A percentile compares a stretch with the other conserved stretches of the same genome.
Evolutionary conservation across 1,284 basidiomycete genomes (phyloP).

Genomic region (Pseudozyma pruni): DNA sequence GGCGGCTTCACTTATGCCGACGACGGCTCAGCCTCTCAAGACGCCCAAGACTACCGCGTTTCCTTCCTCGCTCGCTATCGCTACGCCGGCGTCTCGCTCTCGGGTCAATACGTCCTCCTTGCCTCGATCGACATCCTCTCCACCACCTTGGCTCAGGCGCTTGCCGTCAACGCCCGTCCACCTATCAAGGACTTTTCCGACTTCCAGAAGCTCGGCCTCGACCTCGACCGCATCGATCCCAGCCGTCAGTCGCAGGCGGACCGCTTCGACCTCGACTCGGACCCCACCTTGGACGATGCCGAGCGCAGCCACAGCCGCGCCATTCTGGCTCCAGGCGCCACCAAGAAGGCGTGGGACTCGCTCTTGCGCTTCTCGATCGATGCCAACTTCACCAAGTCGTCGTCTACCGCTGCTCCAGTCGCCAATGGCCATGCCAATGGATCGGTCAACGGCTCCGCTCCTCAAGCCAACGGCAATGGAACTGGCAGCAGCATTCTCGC

Average conservation of each 20-base stretch:
- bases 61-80: constrained; percentile 82
- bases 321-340: constrained; percentile 70
- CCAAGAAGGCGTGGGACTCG: constrained; percentile 75
- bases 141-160: constrained; percentile 81
- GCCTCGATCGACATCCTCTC: constrained; percentile 84
- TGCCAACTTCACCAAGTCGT: constrained; percentile 17
- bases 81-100: constrained; percentile 78
- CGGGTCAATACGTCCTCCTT: constrained; percentile 86
- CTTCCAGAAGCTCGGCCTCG: constrained; percentile 44
- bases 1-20: constrained; percentile 53
- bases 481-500: constrained; percentile 33
- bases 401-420: background rate
- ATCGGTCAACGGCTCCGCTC: constrained; percentile 12
- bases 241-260: constrained; percentile 47
- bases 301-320: constrained; percentile 27
- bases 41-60: constrained; percentile 54
- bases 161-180: constrained; percentile 71
- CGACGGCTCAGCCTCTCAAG: constrained; percentile 10
- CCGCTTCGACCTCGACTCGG: constrained; percentile 51
- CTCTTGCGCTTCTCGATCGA: constrained; percentile 70
- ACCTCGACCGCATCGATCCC: constrained; percentile 47
- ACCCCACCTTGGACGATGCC: constrained; percentile 1
- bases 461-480: constrained; percentile 2
- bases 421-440: constrained; percentile 15
- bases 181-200: constrained; percentile 49